phyloP scores from a whole-genome alignment of 768 basidiomycete genomes.

The Fibroporia radiculosa region DNA sequence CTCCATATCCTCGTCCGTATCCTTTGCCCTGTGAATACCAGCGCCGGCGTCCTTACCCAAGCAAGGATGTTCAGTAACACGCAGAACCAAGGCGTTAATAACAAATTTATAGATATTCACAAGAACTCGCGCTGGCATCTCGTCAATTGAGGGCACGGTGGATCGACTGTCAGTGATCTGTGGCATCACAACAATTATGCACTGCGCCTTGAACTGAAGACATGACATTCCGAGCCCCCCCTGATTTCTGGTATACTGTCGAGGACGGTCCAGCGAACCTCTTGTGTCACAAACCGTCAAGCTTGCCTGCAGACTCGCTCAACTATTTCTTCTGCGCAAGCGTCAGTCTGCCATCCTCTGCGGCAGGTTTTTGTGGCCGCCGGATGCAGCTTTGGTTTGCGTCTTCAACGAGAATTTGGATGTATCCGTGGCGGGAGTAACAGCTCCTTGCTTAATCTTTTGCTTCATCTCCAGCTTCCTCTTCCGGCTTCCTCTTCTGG shows the following conservation, averaged over 20 bases:
- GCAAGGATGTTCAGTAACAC: slow-evolving; percentile 49
- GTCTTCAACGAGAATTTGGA: slow-evolving; percentile 43
- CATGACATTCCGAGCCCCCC: slow-evolving; percentile 68
- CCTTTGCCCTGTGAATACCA: slow-evolving; percentile 86
- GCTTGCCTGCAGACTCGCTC: slow-evolving; percentile 83
- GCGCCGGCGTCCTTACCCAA: slow-evolving; percentile 78
- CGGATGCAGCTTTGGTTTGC: slow-evolving; percentile 36
- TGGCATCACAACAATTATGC: background rate
- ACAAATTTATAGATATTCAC: slow-evolving; percentile 96
- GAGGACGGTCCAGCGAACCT: slow-evolving; percentile 89
- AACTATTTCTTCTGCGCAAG: slow-evolving; percentile 98
- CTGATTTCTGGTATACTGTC: slow-evolving; percentile 90
- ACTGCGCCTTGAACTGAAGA: slow-evolving; percentile 2
- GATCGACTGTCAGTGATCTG: slow-evolving; percentile 96
- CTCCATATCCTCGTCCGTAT: slow-evolving; percentile 96
- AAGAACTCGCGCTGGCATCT: slow-evolving; percentile 77
- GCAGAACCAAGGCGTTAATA: slow-evolving; percentile 56
- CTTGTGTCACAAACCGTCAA: slow-evolving; percentile 79
- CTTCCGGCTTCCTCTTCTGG: slow-evolving; percentile 46
- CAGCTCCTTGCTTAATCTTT: slow-evolving; percentile 44
- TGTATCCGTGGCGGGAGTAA: slow-evolving; percentile 49
- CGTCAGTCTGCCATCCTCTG: slow-evolving; percentile 78
- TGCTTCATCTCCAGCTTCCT: slow-evolving; percentile 77
- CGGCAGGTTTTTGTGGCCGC: slow-evolving; percentile 51
- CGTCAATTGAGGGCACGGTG: slow-evolving; percentile 96